Conservation (phyloP, 257 asterid species). For the Ilex aquifolium region DNA sequence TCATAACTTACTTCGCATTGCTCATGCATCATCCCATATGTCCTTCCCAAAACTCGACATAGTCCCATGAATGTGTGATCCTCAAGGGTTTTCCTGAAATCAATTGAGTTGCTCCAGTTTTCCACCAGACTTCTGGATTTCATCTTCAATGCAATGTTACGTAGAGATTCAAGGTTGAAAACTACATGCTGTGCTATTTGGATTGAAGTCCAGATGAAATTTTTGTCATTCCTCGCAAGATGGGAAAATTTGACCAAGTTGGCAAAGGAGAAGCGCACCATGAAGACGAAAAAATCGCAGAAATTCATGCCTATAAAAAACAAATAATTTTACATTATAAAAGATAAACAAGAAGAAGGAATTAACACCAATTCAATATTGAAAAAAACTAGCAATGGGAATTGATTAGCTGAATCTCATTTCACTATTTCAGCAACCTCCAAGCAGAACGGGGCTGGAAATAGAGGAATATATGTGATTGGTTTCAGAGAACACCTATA, state of each 20-base stretch:
- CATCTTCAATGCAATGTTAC: constrained; percentile 45
- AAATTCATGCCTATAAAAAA: constrained; percentile 71
- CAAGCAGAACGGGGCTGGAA: too few species aligned
- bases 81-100: constrained; percentile 28
- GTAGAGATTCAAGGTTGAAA: constrained; percentile 55
- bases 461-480: too few species aligned
- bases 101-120: constrained; percentile 16
- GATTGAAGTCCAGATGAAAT: constrained; percentile 25
- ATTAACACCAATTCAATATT: not conserved
- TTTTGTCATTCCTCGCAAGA: constrained; percentile 16
- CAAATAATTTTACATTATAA: not conserved
- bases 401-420: too few species aligned
- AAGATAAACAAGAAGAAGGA: not conserved
- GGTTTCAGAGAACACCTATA: too few species aligned
- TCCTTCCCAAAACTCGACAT: constrained; percentile 39
- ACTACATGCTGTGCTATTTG: constrained; percentile 27
- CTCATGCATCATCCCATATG: constrained; percentile 33
- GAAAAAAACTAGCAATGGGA: too few species aligned
- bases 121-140: constrained; percentile 32
- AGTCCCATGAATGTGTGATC: constrained; percentile 49
- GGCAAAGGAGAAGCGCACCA: constrained; percentile 77
- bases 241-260: constrained; percentile 50
- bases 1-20: constrained; percentile 12
- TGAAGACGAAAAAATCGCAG: constrained; percentile 60
- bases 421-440: too few species aligned